phyloP scores from a whole-genome alignment of 345 rosid genomes.

The Citrus maxima region DNA sequence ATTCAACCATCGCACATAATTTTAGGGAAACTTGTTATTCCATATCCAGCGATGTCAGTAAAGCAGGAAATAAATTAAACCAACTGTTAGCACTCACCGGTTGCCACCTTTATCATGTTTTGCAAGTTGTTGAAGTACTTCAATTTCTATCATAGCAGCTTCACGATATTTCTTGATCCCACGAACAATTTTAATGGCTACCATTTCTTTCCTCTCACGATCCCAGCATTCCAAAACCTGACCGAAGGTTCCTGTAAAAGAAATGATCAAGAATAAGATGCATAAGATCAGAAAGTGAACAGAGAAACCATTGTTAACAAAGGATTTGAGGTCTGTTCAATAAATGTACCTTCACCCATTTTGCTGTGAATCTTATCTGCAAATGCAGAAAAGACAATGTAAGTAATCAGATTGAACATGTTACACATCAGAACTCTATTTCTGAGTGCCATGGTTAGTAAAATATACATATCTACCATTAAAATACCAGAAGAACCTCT shows the following conservation, averaged over 20 bases:
- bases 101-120: slow-evolving; percentile 79
- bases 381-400: slow-evolving; percentile 10
- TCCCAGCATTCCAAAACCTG: slow-evolving; percentile 97
- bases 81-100: slow-evolving; percentile 54
- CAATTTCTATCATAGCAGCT: slow-evolving; percentile 92
- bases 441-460: not conserved
- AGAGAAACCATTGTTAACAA: not conserved
- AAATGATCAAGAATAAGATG: not conserved
- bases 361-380: slow-evolving; percentile 85
- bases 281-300: slow-evolving; percentile 5
- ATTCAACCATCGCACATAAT: slow-evolving; percentile 52
- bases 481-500: not conserved
- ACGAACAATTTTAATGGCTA: slow-evolving; percentile 84
- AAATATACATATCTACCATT: not conserved
- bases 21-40: slow-evolving; percentile 11
- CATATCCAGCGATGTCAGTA: slow-evolving; percentile 13
- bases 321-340: not conserved
- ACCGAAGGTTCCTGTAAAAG: slow-evolving; percentile 71
- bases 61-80: not conserved
- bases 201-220: slow-evolving; percentile 81
- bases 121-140: slow-evolving; percentile 77
- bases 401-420: slow-evolving; percentile 1
- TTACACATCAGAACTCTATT: not conserved
- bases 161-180: slow-evolving; percentile 87
- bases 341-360: slow-evolving; percentile 79